phyloP scores from a whole-genome alignment of 306 rosid genomes.

The Vachellia collinsii region DNA sequence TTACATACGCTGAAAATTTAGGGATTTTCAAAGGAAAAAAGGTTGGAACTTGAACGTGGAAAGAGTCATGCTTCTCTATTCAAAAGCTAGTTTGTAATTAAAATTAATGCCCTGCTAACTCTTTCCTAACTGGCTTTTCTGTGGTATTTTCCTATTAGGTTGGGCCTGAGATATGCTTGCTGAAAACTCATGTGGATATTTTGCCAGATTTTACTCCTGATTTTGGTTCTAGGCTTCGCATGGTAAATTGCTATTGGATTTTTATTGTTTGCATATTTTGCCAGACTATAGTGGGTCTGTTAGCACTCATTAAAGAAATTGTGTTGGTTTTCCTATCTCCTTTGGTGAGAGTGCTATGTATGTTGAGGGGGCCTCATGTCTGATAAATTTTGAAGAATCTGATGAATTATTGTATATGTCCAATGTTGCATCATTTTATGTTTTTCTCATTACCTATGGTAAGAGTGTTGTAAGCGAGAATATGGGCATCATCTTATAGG shows the following conservation, averaged over 20 bases:
- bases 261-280: conserved; percentile 2
- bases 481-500: not conserved
- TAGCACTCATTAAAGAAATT: not conserved
- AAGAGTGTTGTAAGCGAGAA: not conserved
- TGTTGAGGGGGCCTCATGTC: not conserved
- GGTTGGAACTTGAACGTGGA: conserved; percentile 4
- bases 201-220: conserved; percentile 89
- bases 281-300: conserved; percentile 16
- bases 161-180: conserved; percentile 91
- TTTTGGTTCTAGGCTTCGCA: conserved; percentile 81
- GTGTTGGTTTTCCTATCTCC: conserved; percentile 4
- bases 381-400: conserved; percentile 21
- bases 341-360: conserved; percentile 15
- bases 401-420: conserved; percentile 24
- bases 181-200: conserved; percentile 96
- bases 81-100: conserved; percentile 13
- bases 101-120: not conserved
- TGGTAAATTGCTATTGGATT: conserved; percentile 49
- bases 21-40: conserved; percentile 9
- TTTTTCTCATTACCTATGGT: conserved; percentile 19
- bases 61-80: conserved; percentile 3
- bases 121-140: conserved; percentile 19
- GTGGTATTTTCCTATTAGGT: conserved; percentile 50
- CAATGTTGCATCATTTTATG: conserved; percentile 32
- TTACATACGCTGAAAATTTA: conserved; percentile 5